Conservation (phyloP, 1,284 basidiomycete species). For the Ustilago bromivora region DNA sequence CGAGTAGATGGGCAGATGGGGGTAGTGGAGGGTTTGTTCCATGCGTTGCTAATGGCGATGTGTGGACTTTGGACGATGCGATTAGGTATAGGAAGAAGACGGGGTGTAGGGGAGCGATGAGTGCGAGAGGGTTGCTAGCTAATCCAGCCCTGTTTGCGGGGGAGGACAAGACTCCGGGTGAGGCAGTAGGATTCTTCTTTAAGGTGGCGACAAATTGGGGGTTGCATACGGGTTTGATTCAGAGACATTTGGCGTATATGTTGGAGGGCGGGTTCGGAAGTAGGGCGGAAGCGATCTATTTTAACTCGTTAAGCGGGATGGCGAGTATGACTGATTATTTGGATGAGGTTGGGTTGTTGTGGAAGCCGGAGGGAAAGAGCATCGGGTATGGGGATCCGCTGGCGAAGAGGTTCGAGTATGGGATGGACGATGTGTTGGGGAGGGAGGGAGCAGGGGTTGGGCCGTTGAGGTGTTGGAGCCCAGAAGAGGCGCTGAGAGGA, state of each 20-base stretch:
- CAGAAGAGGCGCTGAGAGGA: constrained; percentile 27
- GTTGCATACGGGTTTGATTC: constrained; percentile 73
- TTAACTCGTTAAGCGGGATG: constrained; percentile 73
- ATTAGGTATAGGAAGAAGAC: constrained; percentile 71
- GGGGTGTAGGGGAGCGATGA: constrained; percentile 75
- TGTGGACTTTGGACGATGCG: constrained; percentile 73
- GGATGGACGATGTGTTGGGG: not conserved
- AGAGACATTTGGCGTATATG: constrained; percentile 75
- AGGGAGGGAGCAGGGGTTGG: constrained; percentile 9
- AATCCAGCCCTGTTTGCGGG: constrained; percentile 76
- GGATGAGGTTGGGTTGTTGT: constrained; percentile 65
- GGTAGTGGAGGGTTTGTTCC: constrained; percentile 72
- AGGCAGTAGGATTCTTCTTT: constrained; percentile 73
- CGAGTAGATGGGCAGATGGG: constrained; percentile 47
- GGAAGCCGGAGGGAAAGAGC: not conserved
- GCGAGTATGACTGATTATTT: constrained; percentile 73
- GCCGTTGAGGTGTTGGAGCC: constrained; percentile 23
- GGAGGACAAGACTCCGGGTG: constrained; percentile 72
- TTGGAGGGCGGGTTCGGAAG: constrained; percentile 72
- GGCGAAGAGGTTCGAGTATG: constrained; percentile 28
- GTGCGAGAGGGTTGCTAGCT: constrained; percentile 75
- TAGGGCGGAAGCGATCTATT: constrained; percentile 72
- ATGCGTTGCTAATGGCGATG: constrained; percentile 75
- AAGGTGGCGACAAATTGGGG: constrained; percentile 72
- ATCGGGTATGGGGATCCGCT: constrained; percentile 29